phyloP scores from a whole-genome alignment of 148 eudicot species.

The Fallopia convolvulus region DNA sequence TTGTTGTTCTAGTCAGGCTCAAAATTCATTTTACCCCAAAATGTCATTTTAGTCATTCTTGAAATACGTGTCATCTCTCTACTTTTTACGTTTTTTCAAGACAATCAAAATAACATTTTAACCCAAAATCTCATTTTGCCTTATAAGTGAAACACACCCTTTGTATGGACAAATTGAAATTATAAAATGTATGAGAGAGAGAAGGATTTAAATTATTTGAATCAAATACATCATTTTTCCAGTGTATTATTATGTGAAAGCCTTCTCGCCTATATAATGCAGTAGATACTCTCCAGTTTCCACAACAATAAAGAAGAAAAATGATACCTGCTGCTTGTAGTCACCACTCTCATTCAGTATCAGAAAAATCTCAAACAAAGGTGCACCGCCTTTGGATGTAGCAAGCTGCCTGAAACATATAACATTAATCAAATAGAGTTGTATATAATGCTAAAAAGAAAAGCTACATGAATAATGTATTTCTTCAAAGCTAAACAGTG shows the following conservation, averaged over 20 bases:
- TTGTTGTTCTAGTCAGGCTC: too few species aligned
- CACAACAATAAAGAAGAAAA: neutral
- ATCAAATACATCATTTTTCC: neutral
- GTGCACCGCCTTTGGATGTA: slow-evolving; percentile 65
- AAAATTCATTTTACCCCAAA: too few species aligned
- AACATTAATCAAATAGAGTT: neutral
- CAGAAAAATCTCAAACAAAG: slow-evolving; percentile 86
- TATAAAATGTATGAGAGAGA: neutral
- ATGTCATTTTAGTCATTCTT: too few species aligned
- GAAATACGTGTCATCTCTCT: too few species aligned
- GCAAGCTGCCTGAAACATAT: slow-evolving; percentile 80
- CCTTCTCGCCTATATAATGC: neutral
- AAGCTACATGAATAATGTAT: neutral
- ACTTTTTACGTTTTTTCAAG: too few species aligned
- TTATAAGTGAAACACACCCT: too few species aligned
- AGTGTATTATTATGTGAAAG: neutral
- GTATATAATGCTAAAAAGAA: neutral
- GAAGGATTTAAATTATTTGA: neutral
- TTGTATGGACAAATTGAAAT: neutral
- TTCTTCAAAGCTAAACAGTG: neutral
- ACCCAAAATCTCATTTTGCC: too few species aligned
- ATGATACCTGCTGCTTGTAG: slow-evolving; percentile 77
- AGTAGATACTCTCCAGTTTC: neutral
- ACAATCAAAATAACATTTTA: too few species aligned
- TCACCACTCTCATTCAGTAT: slow-evolving; percentile 59